Evolutionary conservation across 2,329 filamentous ascomycete species (phyloP), one percentile per base, ranked within the genome.

Genomic region (Teratosphaeria viscida): DNA sequence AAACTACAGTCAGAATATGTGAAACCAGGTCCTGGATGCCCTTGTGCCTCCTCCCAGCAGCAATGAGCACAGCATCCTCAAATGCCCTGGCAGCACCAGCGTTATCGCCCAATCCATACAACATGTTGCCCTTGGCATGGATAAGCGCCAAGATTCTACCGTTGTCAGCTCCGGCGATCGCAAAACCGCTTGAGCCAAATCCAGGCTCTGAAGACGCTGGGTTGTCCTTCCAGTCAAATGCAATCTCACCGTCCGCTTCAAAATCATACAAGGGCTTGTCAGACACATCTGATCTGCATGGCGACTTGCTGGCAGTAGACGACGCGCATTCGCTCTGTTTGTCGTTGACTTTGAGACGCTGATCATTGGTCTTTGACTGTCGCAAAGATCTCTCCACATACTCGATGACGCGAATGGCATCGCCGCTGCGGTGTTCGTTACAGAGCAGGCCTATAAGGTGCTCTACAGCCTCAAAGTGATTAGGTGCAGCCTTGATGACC

Each of bases 101-200:
- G 64, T 94, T 88, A 65, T 96, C 87, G 54, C 92, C 92, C 34
- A 95, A 77, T 29, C 89, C 85, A 74, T 99, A 99, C 1, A 97
- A 80, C 87, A 97, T 95, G 63, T 97, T 97, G n/a, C 92, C 94
- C 74, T 97, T 99, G 23, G 92, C 92, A 74, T 99, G 94, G 49
- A 97, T 85, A 16, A 99, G 81, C n/a, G 91, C 89, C 53, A 99
- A 81, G 68, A 99, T 90, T 61, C 94, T 85, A 8, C 92, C 94
- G 71, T 96, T 97, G 66, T 99, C 94, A 52, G 82, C 85, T 1
- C 87, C 91, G 5, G 91, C 83, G 52, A 99, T 86, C 14, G 85
- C 83, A 72, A 95, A 97, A 16, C 91, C 92, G 72, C 89, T 94
- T 3, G 86, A 87, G 1, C 85, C 88, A 70, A 88, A 91, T 0